phyloP scores from a whole-genome alignment of 768 basidiomycete species.

The Plicaturopsis crispa region DNA sequence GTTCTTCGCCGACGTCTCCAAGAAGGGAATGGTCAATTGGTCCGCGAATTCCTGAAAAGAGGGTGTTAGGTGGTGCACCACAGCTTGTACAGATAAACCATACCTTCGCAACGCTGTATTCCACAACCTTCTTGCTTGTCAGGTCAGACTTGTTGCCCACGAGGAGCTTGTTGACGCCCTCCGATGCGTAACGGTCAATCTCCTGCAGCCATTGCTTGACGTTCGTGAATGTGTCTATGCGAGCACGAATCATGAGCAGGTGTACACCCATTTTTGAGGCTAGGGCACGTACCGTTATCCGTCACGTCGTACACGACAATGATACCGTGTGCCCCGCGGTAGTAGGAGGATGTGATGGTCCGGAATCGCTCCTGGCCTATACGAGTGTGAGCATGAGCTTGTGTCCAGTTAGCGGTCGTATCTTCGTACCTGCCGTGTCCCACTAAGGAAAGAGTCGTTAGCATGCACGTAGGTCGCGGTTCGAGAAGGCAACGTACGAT shows the following conservation, averaged over 20 bases:
- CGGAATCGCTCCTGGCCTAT: slow-evolving; percentile 96
- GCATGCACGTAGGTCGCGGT: no score
- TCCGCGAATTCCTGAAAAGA: slow-evolving; percentile 80
- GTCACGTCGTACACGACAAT: slow-evolving; percentile 99
- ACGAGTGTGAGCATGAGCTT: no score
- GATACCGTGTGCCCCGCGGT: slow-evolving; percentile 97
- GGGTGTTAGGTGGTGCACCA: slow-evolving; percentile 6
- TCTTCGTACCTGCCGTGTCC: slow-evolving; percentile 89
- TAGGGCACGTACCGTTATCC: slow-evolving; percentile 61
- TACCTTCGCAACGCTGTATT: slow-evolving; percentile 84
- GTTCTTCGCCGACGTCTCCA: slow-evolving; percentile 99
- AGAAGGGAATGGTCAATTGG: slow-evolving; percentile 87
- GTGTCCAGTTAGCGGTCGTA: no score
- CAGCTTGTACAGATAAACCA: slow-evolving; percentile 4
- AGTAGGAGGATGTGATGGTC: slow-evolving; percentile 99
- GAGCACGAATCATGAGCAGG: not conserved
- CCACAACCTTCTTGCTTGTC: slow-evolving; percentile 93
- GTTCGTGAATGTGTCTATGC: slow-evolving; percentile 83
- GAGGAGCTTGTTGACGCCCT: slow-evolving; percentile 97
- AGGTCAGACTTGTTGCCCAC: slow-evolving; percentile 99
- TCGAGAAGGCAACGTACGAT: slow-evolving; percentile 57
- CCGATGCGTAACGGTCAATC: slow-evolving; percentile 93
- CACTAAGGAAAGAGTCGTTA: slow-evolving; percentile 60
- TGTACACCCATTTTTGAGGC: not conserved
- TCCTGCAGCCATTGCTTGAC: slow-evolving; percentile 95